phyloP scores from a whole-genome alignment of 2,329 filamentous ascomycete genomes.

The Samsoniella hepiali region DNA sequence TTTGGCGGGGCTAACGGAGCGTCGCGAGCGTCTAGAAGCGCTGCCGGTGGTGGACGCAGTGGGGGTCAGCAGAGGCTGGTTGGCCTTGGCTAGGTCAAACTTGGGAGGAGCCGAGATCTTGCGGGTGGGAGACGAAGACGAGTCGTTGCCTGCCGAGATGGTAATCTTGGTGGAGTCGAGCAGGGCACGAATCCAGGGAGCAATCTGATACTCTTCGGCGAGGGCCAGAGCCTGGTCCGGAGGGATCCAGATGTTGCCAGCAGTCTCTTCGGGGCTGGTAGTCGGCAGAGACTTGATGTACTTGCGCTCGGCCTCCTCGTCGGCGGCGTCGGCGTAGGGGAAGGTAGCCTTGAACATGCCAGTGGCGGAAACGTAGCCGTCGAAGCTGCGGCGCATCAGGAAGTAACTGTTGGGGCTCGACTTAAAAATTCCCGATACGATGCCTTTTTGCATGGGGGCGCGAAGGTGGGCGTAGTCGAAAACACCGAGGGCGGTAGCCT shows the following conservation, averaged over 20 bases:
- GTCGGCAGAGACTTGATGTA: constrained; percentile 80
- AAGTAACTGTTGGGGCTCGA: constrained; percentile 91
- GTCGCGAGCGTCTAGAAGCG: constrained; percentile 48
- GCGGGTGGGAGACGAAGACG: constrained; percentile 61
- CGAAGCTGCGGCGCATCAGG: constrained; percentile 85
- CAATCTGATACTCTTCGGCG: constrained; percentile 82
- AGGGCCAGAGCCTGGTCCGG: constrained; percentile 76
- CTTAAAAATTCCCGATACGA: constrained; percentile 90
- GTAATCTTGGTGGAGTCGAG: constrained; percentile 83
- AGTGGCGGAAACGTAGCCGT: constrained; percentile 80
- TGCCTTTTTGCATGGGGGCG: constrained; percentile 86
- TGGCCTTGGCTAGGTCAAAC: constrained; percentile 56
- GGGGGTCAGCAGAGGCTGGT: constrained; percentile 46
- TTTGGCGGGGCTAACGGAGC: constrained; percentile 58
- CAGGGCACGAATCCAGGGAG: constrained; percentile 85
- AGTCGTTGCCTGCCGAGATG: constrained; percentile 16
- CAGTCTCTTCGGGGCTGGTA: constrained; percentile 87
- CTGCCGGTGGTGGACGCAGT: constrained; percentile 40
- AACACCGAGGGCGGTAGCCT: constrained; percentile 69
- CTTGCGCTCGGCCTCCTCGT: constrained; percentile 73
- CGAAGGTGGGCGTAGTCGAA: constrained; percentile 97
- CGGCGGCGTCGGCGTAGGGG: constrained; percentile 67
- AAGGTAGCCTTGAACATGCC: constrained; percentile 93
- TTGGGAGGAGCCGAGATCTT: constrained; percentile 78
- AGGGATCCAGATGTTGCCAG: constrained; percentile 94